Evolutionary conservation across 805 yeast genomes (phyloP), one percentile per base, ranked within the genome.

Genomic region (Teunomyces tritomae): DNA sequence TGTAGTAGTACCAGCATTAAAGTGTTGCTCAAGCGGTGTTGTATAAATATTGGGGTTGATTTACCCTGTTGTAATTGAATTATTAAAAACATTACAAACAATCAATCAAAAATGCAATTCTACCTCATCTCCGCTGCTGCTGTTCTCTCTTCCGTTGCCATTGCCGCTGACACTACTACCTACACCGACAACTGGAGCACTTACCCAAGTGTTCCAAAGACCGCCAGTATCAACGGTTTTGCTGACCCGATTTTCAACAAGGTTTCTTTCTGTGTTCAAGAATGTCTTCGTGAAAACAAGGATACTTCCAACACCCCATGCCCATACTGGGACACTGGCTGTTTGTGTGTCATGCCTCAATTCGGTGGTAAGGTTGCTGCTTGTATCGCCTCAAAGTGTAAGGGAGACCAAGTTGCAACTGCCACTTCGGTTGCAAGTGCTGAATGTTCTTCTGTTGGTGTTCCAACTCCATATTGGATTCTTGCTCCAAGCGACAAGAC

Each of bases 141-240:
- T 14, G 48, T 54, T 26, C 45, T 50, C 10, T 40, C 48, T 14
- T 59, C 48, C 29, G 34, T 55, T 5, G 51, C 33, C 11, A 29
- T 45, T 9, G 27, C 24, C n/a, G 74, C 74, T 1, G 55, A 50
- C 17, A 63, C 71, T 52, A 40, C 48, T n/a, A 24, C 40, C 8
- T 74, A 70, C 66, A 68, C 58, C 43, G 24, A 20, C 28, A 26
- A 37, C 29, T 69, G 55, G 51, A 54, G 61, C 20, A 73, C 78
- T 8, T 75, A 71, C 53, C 80, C 80, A 14, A 52, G 57, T 10
- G 79, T 76, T 28, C 72, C 79, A 6, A 58, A 74, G 49, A 72
- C 78, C 14, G 79, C 79, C 27, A 54, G 70, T 29, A 64, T 74
- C 47, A 76, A 76, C 51, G 80, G 80, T 0, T 76, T 76, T 48